A percentile compares a stretch with the other conserved stretches of the same genome.
phyloP scores from a whole-genome alignment of 371 early-diverging fungal genomes.

The Mortierella sp. region DNA sequence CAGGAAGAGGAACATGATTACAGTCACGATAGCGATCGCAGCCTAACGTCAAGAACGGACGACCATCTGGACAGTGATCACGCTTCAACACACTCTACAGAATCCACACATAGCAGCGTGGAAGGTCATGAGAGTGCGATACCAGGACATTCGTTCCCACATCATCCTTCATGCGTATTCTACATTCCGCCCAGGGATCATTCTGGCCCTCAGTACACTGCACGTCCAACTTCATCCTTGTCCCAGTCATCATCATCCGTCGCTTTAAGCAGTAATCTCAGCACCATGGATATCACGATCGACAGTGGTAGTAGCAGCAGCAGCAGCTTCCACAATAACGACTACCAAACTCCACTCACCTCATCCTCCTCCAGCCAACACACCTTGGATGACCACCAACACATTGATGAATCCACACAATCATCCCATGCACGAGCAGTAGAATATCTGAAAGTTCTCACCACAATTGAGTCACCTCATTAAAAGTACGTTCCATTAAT shows the following conservation, averaged over 20 bases:
- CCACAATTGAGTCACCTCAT: slow-evolving; percentile 17
- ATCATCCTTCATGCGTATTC: slow-evolving; percentile 27
- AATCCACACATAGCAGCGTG: slow-evolving; percentile 20
- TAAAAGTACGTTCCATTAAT: no score
- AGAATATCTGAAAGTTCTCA: slow-evolving; percentile 17
- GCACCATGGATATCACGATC: not conserved
- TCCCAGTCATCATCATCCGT: not conserved
- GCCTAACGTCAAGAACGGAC: no score
- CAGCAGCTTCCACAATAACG: not conserved
- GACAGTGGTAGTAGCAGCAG: not conserved
- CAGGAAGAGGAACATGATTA: not conserved
- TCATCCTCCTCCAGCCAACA: not conserved
- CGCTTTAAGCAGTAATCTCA: not conserved
- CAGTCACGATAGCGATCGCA: no score
- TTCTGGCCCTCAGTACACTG: not conserved
- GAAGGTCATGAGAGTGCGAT: slow-evolving; percentile 17
- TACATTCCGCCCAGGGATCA: slow-evolving; percentile 12
- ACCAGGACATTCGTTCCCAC: slow-evolving; percentile 19
- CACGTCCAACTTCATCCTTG: not conserved
- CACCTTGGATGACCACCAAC: not conserved
- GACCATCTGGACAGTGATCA: not conserved
- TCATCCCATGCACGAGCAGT: slow-evolving; percentile 7
- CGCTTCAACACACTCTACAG: slow-evolving; percentile 4
- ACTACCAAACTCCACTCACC: not conserved
- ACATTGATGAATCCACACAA: not conserved